phyloP scores from a whole-genome alignment of 345 rosid species.

The Eucalyptus cloeziana region DNA sequence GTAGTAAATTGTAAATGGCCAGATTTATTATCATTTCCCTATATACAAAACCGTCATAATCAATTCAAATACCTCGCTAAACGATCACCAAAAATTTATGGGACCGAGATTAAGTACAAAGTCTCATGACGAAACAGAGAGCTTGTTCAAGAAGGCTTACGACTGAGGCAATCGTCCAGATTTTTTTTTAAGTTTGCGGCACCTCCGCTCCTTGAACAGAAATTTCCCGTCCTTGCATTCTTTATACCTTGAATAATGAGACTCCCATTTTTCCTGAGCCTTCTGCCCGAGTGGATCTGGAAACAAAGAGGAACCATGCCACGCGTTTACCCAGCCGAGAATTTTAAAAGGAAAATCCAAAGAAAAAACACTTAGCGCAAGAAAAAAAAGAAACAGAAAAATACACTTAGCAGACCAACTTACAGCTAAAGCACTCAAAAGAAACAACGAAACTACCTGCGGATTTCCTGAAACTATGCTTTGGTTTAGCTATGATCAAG shows the following conservation, averaged over 20 bases:
- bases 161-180: background rate
- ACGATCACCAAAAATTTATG: background rate
- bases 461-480: background rate
- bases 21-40: too few relatives aligned
- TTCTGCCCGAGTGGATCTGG: conserved; percentile 68
- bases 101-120: background rate
- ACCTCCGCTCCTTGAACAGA: conserved; percentile 7
- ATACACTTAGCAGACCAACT: background rate
- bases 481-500: background rate
- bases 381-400: too few relatives aligned
- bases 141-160: conserved; percentile 20
- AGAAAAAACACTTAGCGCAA: too few relatives aligned
- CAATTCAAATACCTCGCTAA: background rate
- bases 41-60: background rate
- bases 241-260: conserved; percentile 58
- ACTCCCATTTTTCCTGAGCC: conserved; percentile 15
- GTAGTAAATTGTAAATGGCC: too few relatives aligned
- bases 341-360: too few relatives aligned
- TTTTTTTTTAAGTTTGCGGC: conserved; percentile 68
- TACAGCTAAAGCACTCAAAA: background rate
- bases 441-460: too few relatives aligned
- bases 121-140: background rate
- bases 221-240: conserved; percentile 29
- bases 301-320: background rate
- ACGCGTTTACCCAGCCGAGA: too few relatives aligned